phyloP scores from a whole-genome alignment of 768 basidiomycete genomes.

The Suillus weaverae region DNA sequence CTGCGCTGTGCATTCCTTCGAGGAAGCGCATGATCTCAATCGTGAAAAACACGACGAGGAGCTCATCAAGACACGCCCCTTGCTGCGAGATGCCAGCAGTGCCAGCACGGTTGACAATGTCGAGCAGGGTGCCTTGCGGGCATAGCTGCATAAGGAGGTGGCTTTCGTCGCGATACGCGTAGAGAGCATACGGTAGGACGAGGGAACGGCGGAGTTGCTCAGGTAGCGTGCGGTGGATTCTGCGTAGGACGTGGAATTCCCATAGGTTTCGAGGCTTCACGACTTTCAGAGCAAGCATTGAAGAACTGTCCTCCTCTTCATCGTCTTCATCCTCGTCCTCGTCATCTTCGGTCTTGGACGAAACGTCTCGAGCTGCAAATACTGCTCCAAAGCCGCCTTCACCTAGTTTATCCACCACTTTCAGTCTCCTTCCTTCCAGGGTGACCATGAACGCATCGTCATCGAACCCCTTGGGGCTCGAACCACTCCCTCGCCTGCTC shows the following conservation, averaged over 20 bases:
- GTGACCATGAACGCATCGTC: constrained; percentile 51
- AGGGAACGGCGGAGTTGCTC: constrained; percentile 61
- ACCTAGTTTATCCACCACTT: constrained; percentile 84
- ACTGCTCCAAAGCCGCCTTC: constrained; percentile 97
- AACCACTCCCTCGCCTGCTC: constrained; percentile 30
- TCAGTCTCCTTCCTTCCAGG: constrained; percentile 65
- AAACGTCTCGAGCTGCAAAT: constrained; percentile 72
- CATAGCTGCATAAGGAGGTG: constrained; percentile 87
- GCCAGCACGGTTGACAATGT: constrained; percentile 84
- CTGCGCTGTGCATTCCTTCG: constrained; percentile 75
- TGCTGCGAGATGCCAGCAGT: constrained; percentile 75
- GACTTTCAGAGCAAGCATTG: constrained; percentile 84
- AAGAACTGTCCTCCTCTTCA: constrained; percentile 53
- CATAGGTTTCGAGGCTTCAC: constrained; percentile 87
- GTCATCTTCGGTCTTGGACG: constrained; percentile 38
- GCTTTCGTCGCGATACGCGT: constrained; percentile 86
- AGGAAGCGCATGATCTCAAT: constrained; percentile 84
- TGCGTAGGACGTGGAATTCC: constrained; percentile 87
- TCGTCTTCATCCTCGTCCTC: constrained; percentile 48
- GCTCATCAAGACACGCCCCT: constrained; percentile 84
- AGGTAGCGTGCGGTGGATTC: constrained; percentile 71
- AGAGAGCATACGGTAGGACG: constrained; percentile 75
- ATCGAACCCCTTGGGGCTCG: constrained; percentile 33
- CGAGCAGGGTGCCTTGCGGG: constrained; percentile 88
- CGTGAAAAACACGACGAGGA: constrained; percentile 93